phyloP scores from a whole-genome alignment of 805 yeast species.

The Ogataea nitratoaversa region DNA sequence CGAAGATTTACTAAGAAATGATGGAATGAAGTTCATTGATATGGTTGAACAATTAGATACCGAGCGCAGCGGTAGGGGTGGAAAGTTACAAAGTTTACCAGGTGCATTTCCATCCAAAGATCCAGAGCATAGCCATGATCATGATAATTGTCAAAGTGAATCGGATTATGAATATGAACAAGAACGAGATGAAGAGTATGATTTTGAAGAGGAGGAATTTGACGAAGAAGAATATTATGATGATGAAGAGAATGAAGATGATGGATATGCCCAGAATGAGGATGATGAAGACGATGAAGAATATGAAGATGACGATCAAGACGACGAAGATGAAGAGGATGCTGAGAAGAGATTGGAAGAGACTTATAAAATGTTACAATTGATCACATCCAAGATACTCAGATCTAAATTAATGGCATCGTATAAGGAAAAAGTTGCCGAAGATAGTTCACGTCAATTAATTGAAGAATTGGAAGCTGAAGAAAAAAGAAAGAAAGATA shows the following conservation, averaged over 20 bases:
- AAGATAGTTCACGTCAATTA: constrained; percentile 59
- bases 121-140: constrained; percentile 26
- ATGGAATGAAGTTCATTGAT: constrained; percentile 72
- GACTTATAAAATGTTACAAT: constrained; percentile 73
- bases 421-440: constrained; percentile 76
- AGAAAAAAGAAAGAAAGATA: constrained; percentile 57
- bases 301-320: constrained; percentile 35
- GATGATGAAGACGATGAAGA: constrained; percentile 14
- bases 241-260: constrained; percentile 19
- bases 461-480: constrained; percentile 70
- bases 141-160: constrained; percentile 30
- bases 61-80: constrained; percentile 37
- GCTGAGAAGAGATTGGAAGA: constrained; percentile 68
- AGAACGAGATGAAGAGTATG: constrained; percentile 13
- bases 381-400: constrained; percentile 73
- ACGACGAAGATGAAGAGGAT: constrained; percentile 42
- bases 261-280: constrained; percentile 17
- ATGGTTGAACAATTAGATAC: constrained; percentile 75
- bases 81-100: constrained; percentile 21
- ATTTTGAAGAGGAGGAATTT: constrained; percentile 12
- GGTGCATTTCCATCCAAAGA: constrained; percentile 23
- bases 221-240: constrained; percentile 13
- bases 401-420: constrained; percentile 71
- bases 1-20: constrained; percentile 71
- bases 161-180: constrained; percentile 27